Evolutionary conservation across 2,329 filamentous ascomycete species (phyloP).

Genomic region (Metarhizium humberi): DNA sequence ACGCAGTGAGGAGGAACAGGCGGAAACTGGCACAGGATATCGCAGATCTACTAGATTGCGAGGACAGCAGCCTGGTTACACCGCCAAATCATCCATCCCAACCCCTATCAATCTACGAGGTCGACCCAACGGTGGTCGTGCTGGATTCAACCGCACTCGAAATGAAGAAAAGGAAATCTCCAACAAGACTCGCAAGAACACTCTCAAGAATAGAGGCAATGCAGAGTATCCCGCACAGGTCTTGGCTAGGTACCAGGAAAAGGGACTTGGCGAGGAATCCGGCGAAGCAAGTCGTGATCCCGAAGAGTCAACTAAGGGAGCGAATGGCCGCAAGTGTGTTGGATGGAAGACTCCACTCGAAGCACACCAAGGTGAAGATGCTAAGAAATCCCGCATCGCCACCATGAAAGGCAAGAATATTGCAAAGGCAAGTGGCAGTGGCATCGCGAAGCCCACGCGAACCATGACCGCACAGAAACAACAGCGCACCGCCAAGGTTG

Average conservation of each 20-base stretch:
- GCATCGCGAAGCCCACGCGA: constrained; percentile 20
- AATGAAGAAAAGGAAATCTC: constrained; percentile 23
- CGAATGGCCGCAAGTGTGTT: constrained; percentile 19
- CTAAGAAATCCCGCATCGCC: constrained; percentile 13
- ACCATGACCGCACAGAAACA: constrained; percentile 13
- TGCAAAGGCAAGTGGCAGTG: constrained; percentile 14
- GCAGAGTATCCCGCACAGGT: constrained; percentile 25
- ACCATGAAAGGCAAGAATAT: constrained; percentile 11
- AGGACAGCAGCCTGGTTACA: constrained; percentile 8
- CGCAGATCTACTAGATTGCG: constrained; percentile 26
- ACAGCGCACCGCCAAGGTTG: constrained; percentile 18
- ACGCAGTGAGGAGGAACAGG: constrained; percentile 9
- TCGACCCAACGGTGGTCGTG: constrained; percentile 11
- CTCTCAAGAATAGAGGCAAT: constrained; percentile 24
- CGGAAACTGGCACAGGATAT: constrained; percentile 9
- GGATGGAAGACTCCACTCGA: constrained; percentile 25
- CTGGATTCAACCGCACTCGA: constrained; percentile 13
- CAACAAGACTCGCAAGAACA: constrained; percentile 24
- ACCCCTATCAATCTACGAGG: constrained; percentile 24
- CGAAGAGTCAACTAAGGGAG: constrained; percentile 1
- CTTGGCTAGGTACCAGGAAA: constrained; percentile 20
- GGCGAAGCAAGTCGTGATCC: background rate
- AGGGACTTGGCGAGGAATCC: constrained; percentile 11
- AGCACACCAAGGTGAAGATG: constrained; percentile 16
- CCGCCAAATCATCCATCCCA: constrained; percentile 23